Evolutionary conservation across 371 early-diverging fungal genomes (phyloP).

Genomic region (Mortierella sp.): DNA sequence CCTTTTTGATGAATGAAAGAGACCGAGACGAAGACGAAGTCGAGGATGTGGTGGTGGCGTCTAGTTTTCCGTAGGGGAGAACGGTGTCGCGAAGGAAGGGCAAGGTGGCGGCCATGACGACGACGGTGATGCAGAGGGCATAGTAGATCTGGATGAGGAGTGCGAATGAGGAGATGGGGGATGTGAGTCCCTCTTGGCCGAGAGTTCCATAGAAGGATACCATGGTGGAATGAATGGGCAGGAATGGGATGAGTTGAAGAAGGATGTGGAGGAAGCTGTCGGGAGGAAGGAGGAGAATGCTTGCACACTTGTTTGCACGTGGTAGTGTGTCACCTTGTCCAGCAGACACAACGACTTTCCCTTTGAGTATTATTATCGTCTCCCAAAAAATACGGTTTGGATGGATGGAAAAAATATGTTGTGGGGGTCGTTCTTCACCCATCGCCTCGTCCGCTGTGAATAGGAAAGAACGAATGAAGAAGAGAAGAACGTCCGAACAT

Average conservation of each 20-base stretch:
- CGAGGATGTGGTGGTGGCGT: slow-evolving; percentile 10
- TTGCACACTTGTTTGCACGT: no score
- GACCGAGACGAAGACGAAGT: background rate
- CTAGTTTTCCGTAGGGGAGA: slow-evolving; percentile 51
- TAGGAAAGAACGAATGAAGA: no score
- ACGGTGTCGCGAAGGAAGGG: slow-evolving; percentile 34
- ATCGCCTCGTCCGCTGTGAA: no score
- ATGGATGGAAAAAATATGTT: no score
- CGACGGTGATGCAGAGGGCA: slow-evolving; percentile 24
- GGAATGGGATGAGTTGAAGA: background rate
- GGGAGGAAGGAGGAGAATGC: background rate
- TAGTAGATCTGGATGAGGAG: slow-evolving; percentile 41
- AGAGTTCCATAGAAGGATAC: background rate
- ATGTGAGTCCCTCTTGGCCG: background rate
- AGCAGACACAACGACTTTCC: no score
- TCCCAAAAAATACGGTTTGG: no score
- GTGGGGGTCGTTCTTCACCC: no score
- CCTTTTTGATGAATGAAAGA: background rate
- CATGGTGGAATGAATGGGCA: background rate
- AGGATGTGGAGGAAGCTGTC: background rate
- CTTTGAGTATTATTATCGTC: no score
- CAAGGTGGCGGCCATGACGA: slow-evolving; percentile 23
- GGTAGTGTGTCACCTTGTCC: no score
- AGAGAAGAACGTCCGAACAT: no score
- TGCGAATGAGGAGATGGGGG: slow-evolving; percentile 29